Evolutionary conservation across 2,329 filamentous ascomycete species (phyloP), one percentile per base, ranked within the genome.

Genomic region (Dactylellina drechsleri): DNA sequence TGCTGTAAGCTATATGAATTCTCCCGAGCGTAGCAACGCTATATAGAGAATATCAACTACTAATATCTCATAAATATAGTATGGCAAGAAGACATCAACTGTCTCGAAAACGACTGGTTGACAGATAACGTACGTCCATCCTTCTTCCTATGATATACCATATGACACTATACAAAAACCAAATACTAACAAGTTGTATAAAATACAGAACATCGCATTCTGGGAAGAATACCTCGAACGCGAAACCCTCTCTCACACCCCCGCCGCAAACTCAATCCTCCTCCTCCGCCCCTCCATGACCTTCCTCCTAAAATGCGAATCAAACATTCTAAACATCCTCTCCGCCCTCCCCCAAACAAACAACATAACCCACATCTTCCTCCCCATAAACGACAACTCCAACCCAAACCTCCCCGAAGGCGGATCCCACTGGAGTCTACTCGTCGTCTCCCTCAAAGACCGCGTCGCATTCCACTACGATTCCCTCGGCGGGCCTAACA

Each of bases 181-280:
- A 12, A 40, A 65, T 77, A 81, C 77, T 78, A 28, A 78, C 74
- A 82, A 62, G 23, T 26, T n/a, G 59, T 53, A 8, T 41, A 13
- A 41, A 20, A 53, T 18, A 41, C 78, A 94, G 91, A 93, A 93
- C 79, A 98, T 99, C 78, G 90, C 92, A 59, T 98, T 99, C 81
- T 99, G 95, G 94, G 92, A 98, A 86, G 94, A 98, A 86, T 96
- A 89, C 81, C 89, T 99, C 77, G 95, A 99, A 82, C 92, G 89
- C 76, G 94, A 98, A 84, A 89, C 92, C 76, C 89, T 99, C 28
- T 85, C 85, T 31, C 87, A 89, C 79, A 96, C 91, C 81, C 91
- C 92, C 8, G 89, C 91, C 80, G n/a, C 47, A 18, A 88, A 92
- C 77, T 97, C 99, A 81, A 86, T 94, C 74, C 91, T 99, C 67